A percentile compares a stretch with the other conserved stretches of the same genome.
Evolutionary conservation across 768 basidiomycete species (phyloP).

Genomic region (Antrodiella citrinella): DNA sequence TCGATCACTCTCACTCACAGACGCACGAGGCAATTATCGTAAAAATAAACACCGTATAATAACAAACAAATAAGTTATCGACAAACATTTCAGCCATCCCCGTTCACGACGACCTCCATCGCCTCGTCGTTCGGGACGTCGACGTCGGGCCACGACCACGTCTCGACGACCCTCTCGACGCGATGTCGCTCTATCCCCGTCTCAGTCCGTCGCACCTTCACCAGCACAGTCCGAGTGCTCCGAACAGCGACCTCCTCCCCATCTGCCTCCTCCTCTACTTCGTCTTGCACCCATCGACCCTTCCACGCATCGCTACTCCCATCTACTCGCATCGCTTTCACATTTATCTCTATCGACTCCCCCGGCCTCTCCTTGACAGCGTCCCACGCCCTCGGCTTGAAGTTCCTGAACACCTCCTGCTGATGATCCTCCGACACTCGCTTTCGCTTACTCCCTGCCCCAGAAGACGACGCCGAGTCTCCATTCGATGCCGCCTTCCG

Average conservation of each 20-base stretch:
- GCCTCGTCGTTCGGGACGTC: background rate
- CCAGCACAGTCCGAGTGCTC: constrained; percentile 39
- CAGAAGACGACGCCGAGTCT: constrained; percentile 15
- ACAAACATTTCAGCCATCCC: background rate
- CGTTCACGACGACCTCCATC: background rate
- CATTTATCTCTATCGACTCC: constrained; percentile 35
- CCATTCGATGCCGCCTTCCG: constrained; percentile 31
- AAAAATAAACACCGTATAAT: background rate
- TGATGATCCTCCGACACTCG: constrained; percentile 12
- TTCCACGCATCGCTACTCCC: constrained; percentile 32
- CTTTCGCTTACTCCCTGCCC: constrained; percentile 21
- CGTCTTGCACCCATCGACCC: constrained; percentile 22
- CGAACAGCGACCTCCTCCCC: constrained; percentile 30
- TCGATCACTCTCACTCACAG: background rate
- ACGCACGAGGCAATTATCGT: background rate
- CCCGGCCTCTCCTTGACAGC: constrained; percentile 32
- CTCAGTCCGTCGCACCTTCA: constrained; percentile 49
- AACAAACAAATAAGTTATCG: background rate
- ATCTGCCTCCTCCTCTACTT: constrained; percentile 17
- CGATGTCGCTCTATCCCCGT: constrained; percentile 62
- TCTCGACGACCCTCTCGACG: constrained; percentile 59
- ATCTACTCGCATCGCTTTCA: constrained; percentile 27
- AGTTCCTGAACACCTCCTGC: constrained; percentile 46
- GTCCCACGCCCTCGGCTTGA: constrained; percentile 65
- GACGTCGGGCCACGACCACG: constrained; percentile 47